These are phyloP conservation scores for Madurella fahalii DNA, from an alignment of 2,329 filamentous ascomycete genomes.

Conservation along the genomic window DNA sequence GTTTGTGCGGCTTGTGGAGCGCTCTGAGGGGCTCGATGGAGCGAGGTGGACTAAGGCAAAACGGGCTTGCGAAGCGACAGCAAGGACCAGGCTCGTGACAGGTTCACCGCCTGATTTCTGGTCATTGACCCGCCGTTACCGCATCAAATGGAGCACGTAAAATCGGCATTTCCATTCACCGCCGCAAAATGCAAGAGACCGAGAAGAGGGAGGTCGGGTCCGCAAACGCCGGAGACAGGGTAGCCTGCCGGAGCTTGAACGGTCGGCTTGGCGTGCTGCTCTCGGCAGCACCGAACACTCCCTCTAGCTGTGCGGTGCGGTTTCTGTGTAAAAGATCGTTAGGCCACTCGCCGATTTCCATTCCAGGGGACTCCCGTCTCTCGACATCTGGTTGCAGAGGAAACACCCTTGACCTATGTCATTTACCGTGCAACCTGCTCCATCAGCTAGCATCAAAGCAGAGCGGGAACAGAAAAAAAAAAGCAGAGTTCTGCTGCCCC, in stretches of 20 bases:
- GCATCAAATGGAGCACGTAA: neutral
- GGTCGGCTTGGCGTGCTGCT: slow-evolving; percentile 15
- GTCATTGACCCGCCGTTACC: neutral
- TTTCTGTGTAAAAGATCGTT: neutral
- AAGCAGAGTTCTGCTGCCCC: too few species aligned
- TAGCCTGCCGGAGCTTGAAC: slow-evolving; percentile 6
- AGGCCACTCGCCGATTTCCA: neutral
- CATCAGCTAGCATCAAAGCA: neutral
- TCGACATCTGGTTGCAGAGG: too few species aligned
- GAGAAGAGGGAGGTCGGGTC: slow-evolving; percentile 7
- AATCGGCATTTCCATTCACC: neutral
- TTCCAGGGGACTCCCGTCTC: too few species aligned
- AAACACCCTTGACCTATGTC: too few species aligned
- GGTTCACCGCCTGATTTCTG: slow-evolving; percentile 1
- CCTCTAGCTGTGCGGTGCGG: neutral
- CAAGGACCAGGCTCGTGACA: slow-evolving; percentile 1
- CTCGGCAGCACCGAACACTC: slow-evolving; percentile 4
- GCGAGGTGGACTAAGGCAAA: slow-evolving; percentile 3
- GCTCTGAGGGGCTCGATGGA: slow-evolving; percentile 7
- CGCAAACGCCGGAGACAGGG: slow-evolving; percentile 5
- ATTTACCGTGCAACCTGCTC: too few species aligned
- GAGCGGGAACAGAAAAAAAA: neutral
- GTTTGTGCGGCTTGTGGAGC: neutral
- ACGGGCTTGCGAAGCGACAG: neutral
- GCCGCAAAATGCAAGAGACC: neutral